A percentile compares a stretch with the other conserved stretches of the same genome.
These are phyloP conservation scores for Colletotrichum acutatum DNA, from an alignment of 2,329 filamentous ascomycete species.

Conservation along the genomic window DNA sequence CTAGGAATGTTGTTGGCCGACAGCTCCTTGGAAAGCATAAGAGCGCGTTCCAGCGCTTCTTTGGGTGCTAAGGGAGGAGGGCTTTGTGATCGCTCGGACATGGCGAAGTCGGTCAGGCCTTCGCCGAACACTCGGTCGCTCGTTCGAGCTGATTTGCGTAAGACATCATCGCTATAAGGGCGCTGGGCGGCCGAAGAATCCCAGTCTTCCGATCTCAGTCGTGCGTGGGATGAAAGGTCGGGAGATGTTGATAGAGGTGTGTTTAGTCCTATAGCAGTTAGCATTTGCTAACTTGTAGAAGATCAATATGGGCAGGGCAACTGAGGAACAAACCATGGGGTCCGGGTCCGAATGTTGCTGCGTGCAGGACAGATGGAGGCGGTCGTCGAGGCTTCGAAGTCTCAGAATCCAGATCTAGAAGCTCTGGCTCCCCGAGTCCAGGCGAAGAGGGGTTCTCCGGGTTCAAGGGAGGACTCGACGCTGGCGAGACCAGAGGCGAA, in stretches of 20 bases:
- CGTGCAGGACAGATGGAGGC: constrained; percentile 54
- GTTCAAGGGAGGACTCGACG: constrained; percentile 80
- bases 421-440: constrained; percentile 75
- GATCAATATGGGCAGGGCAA: neutral
- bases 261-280: constrained; percentile 53
- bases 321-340: constrained; percentile 43
- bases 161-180: constrained; percentile 66
- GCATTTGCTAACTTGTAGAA: neutral
- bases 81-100: constrained; percentile 75
- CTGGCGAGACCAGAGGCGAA: constrained; percentile 90
- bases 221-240: constrained; percentile 54
- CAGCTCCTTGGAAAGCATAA: constrained; percentile 86
- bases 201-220: constrained; percentile 64
- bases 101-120: constrained; percentile 50
- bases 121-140: constrained; percentile 47
- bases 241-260: constrained; percentile 67
- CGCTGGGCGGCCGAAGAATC: constrained; percentile 51
- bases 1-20: constrained; percentile 92
- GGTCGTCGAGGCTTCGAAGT: constrained; percentile 55
- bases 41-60: constrained; percentile 86
- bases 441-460: constrained; percentile 54
- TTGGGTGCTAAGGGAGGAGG: constrained; percentile 77
- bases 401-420: constrained; percentile 71
- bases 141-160: constrained; percentile 58
- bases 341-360: constrained; percentile 41